phyloP scores from a whole-genome alignment of 2,329 filamentous ascomycete species.

The Trichothecium sympodiale region DNA sequence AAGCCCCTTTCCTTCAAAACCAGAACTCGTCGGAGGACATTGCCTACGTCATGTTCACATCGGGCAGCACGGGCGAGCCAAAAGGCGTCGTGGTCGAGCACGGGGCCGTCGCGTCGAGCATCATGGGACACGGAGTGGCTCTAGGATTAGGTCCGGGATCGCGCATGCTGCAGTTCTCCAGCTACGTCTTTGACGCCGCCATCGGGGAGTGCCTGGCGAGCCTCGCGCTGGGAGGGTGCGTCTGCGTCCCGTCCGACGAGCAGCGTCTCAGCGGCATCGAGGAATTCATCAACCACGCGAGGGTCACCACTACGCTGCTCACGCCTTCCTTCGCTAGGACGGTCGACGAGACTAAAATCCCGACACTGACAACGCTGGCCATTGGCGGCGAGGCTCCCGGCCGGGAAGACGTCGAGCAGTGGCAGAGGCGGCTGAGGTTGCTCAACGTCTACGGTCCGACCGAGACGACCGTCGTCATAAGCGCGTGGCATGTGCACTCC shows the following conservation, averaged over 20 bases:
- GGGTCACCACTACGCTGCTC: conserved; percentile 3
- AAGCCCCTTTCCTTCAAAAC: neutral
- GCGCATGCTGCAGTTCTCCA: conserved; percentile 4
- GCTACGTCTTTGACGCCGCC: conserved; percentile 6
- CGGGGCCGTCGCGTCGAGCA: conserved; percentile 1
- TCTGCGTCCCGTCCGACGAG: conserved; percentile 27
- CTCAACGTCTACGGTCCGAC: conserved; percentile 30
- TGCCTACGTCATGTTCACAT: conserved; percentile 6
- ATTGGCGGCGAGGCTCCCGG: conserved; percentile 18
- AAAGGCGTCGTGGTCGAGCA: conserved; percentile 6
- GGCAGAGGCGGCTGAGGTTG: conserved; percentile 16
- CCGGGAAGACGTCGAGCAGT: conserved; percentile 10
- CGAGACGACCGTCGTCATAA: conserved; percentile 19
- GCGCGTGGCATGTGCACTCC: neutral
- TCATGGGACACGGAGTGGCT: neutral
- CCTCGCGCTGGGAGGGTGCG: conserved; percentile 23
- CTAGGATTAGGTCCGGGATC: conserved; percentile 1
- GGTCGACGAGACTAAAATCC: conserved; percentile 4
- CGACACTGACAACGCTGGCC: conserved; percentile 7
- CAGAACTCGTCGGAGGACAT: conserved; percentile 6
- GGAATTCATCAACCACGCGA: conserved; percentile 3
- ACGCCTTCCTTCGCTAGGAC: conserved; percentile 1
- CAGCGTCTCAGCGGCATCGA: conserved; percentile 13
- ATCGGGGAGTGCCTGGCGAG: conserved; percentile 5
- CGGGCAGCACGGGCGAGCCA: conserved; percentile 5